Base-by-base conservation (phyloP, 2,329 filamentous ascomycete genomes). In the Diaporthe batatas region DNA sequence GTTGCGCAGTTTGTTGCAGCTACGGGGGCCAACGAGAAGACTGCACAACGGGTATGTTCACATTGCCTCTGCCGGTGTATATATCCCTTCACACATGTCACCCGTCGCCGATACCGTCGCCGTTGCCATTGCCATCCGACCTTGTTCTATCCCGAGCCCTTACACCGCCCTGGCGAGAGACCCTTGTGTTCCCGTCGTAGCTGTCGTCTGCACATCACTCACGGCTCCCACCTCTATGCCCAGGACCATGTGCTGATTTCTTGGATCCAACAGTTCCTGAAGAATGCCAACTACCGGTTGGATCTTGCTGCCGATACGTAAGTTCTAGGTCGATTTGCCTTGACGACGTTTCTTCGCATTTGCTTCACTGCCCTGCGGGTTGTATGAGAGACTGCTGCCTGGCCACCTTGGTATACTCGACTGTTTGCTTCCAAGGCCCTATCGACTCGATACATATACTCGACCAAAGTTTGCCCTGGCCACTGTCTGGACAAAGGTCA, bases 281-380 rank as follows among this genome's bases (percentile, higher is more conserved):
- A 85, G 76, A 83, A 81, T 59, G 78, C 84, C 7, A 82, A 83
- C 58, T 90, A 86, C 78, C 87, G 85, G 77, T 78, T 90, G 8
- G 85, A 89, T 72, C 83, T 87, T 72, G 88, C 88, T 51, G 81
- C 89, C 64, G 87, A 90, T 82, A 81, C 84, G 89, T 90, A 84
- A 89, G 89, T 89, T n/a, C 18, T 29, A 67, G 64, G 76, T 71
- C 54, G 36, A 49, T 71, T 76, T 77, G 47, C 32, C 36, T 36
- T 73, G 36, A 32, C 49, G 32, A 53, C 23, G 53, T 29, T 54
- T 54, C 11, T 51, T n/a, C 18, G 14, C 23, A 23, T 51, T 51
- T 54, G 44, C 53, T 49, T 12, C n/a, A 36, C 5, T 70, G 44
- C 23, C 32, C 7, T 42, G 44, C 54, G 32, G 21, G 44, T 3